Evolutionary conservation across 2,329 filamentous ascomycete species (phyloP).

Genomic region (Pestalotiopsis sp.): DNA sequence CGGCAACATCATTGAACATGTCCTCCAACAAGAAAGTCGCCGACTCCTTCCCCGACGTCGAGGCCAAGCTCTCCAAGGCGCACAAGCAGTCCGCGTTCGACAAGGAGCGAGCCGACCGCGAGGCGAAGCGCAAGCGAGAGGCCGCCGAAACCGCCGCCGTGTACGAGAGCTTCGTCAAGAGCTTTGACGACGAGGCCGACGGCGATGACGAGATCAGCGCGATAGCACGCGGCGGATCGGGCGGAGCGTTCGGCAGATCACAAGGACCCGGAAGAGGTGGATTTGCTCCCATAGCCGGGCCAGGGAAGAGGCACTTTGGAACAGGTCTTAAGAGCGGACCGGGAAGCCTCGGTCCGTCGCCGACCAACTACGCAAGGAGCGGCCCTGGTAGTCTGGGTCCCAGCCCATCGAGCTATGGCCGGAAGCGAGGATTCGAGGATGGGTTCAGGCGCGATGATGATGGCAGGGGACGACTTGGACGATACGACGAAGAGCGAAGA

Average conservation of each 20-base stretch:
- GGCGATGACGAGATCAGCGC: conserved; percentile 30
- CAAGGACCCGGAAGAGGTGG: conserved; percentile 28
- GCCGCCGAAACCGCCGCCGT: conserved; percentile 86
- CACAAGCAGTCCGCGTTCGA: conserved; percentile 88
- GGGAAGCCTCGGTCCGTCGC: conserved; percentile 60
- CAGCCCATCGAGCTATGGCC: conserved; percentile 48
- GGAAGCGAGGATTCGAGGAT: conserved; percentile 57
- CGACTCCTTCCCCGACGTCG: conserved; percentile 69
- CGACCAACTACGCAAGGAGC: conserved; percentile 55
- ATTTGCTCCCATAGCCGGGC: conserved; percentile 30
- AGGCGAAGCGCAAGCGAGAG: conserved; percentile 83
- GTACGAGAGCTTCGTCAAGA: conserved; percentile 86
- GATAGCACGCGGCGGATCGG: conserved; percentile 28
- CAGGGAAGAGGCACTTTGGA: conserved; percentile 67
- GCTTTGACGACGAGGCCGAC: conserved; percentile 65
- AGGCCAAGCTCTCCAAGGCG: conserved; percentile 77
- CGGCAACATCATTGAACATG: conserved; percentile 34
- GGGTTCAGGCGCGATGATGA: conserved; percentile 40
- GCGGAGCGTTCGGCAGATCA: conserved; percentile 26
- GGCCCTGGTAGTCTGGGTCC: conserved; percentile 66
- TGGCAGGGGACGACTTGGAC: conserved; percentile 37
- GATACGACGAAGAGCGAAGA: conserved; percentile 35
- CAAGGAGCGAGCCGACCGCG: conserved; percentile 83
- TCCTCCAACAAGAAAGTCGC: conserved; percentile 47
- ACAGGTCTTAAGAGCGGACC: conserved; percentile 62